A percentile compares a stretch with the other conserved stretches of the same genome.
These are phyloP conservation scores for Microbotryum violaceum DNA, from an alignment of 1,284 basidiomycete genomes.

Conservation along the genomic window DNA sequence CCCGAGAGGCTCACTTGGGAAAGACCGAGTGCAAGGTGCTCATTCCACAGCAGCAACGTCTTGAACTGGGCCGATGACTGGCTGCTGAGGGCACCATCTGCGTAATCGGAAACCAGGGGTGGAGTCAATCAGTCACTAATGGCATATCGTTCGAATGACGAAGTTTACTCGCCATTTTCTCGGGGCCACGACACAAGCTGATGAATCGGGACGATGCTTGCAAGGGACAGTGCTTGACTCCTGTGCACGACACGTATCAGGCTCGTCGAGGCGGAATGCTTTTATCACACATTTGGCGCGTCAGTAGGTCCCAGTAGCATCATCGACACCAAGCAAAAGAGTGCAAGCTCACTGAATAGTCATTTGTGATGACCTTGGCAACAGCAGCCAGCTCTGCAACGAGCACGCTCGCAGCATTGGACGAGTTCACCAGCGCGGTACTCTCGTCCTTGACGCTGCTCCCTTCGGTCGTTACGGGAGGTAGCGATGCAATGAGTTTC, in stretches of 20 bases:
- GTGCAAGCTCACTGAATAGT: conserved; percentile 1
- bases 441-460: too few species aligned
- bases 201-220: conserved; percentile 18
- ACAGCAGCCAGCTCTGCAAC: conserved; percentile 21
- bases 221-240: conserved; percentile 11
- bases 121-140: too few species aligned
- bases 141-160: too few species aligned
- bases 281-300: background rate
- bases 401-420: conserved; percentile 15
- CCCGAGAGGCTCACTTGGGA: conserved; percentile 5
- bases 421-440: conserved; percentile 6
- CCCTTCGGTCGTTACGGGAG: too few species aligned
- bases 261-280: conserved; percentile 8
- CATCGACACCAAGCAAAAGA: background rate
- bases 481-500: background rate
- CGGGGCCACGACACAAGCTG: conserved; percentile 20
- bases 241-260: conserved; percentile 16
- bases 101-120: background rate
- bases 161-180: too few species aligned
- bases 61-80: conserved; percentile 16
- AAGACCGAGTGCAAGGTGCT: conserved; percentile 22
- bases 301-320: background rate
- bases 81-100: background rate
- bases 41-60: conserved; percentile 13
- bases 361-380: conserved; percentile 1